Evolutionary conservation across 331 rosid species (phyloP), one percentile per base, ranked within the genome.

Genomic region (Saraca asoca): DNA sequence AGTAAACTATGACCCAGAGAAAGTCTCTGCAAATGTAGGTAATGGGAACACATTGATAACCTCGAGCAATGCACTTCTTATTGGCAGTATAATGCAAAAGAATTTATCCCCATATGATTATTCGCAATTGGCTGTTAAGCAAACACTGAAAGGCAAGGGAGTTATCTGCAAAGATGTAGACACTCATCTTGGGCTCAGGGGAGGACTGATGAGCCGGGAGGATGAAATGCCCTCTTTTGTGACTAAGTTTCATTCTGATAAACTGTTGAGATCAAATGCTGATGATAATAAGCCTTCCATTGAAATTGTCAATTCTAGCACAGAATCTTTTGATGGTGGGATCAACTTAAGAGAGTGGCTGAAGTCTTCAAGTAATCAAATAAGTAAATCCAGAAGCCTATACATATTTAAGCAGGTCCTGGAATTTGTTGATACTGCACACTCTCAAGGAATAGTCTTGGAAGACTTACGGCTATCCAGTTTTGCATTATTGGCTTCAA

Each of bases 301-400:
- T 46, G 67, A 65, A 59, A 50, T 56, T 54, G 51, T 12, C 18
- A 49, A 44, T 58, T 59, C 79, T 10, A 62, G 50, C 29, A 42
- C 72, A 5, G 80, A 76, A 29, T 62, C 64, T 31, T 39, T 33
- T 12, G 49, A 61, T 31, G 38, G 39, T 43, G 91, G 80, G 65
- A 52, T 79, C 56, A 75, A 71, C 88, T 59, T 85, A 70, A 83
- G 90, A 68, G 86, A 80, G 48, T 81, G 88, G 90, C 65, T 85
- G 68, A 82, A 51, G 17, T 74, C 64, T 24, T 64, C 78, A 44
- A 50, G 73, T 44, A 64, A 29, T 18, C 78, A 54, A 54, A 62
- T 69, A 46, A 70, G 68, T 52, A 81, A 75, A 79, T 62, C 64
- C 35, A 75, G 60, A 74, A 83, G 83, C 45, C 15, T 85, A 33